phyloP scores from a whole-genome alignment of 2,329 filamentous ascomycete genomes.

The Penicillium nordicum region DNA sequence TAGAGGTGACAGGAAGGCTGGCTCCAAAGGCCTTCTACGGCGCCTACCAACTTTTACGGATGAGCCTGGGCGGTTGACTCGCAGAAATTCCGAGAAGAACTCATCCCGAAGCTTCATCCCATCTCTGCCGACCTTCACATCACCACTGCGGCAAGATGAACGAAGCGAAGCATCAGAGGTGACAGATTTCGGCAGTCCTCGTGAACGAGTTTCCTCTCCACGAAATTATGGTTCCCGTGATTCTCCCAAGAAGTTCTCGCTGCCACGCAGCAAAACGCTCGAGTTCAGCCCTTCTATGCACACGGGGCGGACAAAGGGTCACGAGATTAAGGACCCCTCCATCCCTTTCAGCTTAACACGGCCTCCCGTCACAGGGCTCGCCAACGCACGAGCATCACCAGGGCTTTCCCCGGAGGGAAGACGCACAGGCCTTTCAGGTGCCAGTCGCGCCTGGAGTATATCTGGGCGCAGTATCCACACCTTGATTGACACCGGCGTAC shows the following conservation, averaged over 20 bases:
- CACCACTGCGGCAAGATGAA: slow-evolving; percentile 43
- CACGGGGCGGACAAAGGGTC: slow-evolving; percentile 22
- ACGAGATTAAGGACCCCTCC: slow-evolving; percentile 28
- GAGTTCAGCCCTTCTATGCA: slow-evolving; percentile 32
- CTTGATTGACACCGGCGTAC: slow-evolving; percentile 32
- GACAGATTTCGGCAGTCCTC: slow-evolving; percentile 16
- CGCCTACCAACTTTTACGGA: slow-evolving; percentile 37
- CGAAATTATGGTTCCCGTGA: slow-evolving; percentile 12
- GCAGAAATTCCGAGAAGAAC: slow-evolving; percentile 33
- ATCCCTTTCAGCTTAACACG: slow-evolving; percentile 32
- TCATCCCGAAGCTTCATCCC: slow-evolving; percentile 41
- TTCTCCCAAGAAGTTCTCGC: slow-evolving; percentile 9
- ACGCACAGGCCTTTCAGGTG: slow-evolving; percentile 35
- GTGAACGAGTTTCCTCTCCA: slow-evolving; percentile 8
- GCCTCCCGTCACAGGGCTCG: slow-evolving; percentile 48
- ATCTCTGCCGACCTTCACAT: slow-evolving; percentile 52
- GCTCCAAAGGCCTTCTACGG: slow-evolving; percentile 28
- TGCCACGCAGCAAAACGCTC: slow-evolving; percentile 22
- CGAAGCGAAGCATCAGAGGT: slow-evolving; percentile 28
- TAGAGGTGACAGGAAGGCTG: slow-evolving; percentile 29
- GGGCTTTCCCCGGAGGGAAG: slow-evolving; percentile 27
- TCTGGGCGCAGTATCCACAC: slow-evolving; percentile 47
- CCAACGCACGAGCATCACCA: slow-evolving; percentile 38
- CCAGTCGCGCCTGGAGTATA: slow-evolving; percentile 58
- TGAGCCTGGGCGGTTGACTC: slow-evolving; percentile 31